Base-by-base conservation (phyloP, 2,329 filamentous ascomycete species). In the Penicillium sp. region DNA sequence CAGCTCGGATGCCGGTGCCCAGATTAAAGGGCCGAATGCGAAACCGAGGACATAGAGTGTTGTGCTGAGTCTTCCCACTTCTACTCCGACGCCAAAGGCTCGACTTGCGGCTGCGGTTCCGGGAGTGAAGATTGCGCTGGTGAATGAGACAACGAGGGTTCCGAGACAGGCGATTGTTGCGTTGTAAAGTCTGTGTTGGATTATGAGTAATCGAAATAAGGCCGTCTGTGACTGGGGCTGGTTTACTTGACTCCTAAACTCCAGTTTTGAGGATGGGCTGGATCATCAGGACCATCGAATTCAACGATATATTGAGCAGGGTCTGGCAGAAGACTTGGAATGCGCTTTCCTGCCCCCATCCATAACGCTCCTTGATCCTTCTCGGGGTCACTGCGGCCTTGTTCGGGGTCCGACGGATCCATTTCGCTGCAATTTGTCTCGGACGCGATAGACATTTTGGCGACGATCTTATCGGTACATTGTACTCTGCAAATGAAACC, bases 41-140 rank as follows among this genome's bases (percentile, higher is more conserved):
- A 85, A 86, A 2, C 83, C 79, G 46, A 82, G 75, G 1, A 84
- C 71, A 38, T 82, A 79, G 11, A 84, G 69, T 1, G 78, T 77
- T 1, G 80, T 78, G 5, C 81, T 80, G 5, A 83, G 71, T 0
- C 73, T 77, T 1, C 76, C 68, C 1, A 82, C 76, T 64, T 81
- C 75, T 1, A 58, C 67, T 6, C 76, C 73, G 5, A 82, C 78
- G 17, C 76, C 62, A 65, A 83, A 84, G 7, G 80, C 73, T 17
- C 62, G 56, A n/a, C 86, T 84, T 5, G 91, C 83, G 15, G 77
- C 68, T 7, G 66, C 64, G 1, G 87, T 90, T 4, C 88, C 88
- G 15, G 87, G 80, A 1, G 89, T 90, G 76, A 91, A 91, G 67
- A 91, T 87, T 72, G 85, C 88, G 5, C 75, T 77, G 1, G 79